These are phyloP conservation scores for Pseudodiploospora longispora DNA, from an alignment of 2,329 filamentous ascomycete genomes.

Conservation along the genomic window DNA sequence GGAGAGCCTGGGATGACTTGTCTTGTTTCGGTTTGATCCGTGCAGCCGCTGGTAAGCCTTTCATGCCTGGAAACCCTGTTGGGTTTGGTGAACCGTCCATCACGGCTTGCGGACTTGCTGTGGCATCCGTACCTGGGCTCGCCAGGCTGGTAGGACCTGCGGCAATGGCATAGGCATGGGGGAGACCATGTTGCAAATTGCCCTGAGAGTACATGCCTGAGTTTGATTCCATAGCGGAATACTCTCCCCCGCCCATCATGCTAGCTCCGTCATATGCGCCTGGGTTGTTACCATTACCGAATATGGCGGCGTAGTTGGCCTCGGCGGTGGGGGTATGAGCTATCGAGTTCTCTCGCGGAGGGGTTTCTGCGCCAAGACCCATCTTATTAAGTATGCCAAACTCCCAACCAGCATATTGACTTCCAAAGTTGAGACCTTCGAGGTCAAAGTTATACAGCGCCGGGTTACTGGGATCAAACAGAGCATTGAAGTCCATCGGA, in stretches of 20 bases:
- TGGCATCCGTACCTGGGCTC: conserved; percentile 57
- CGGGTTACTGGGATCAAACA: conserved; percentile 88
- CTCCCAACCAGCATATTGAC: conserved; percentile 90
- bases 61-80: conserved; percentile 19
- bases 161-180: conserved; percentile 58
- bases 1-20: conserved; percentile 38
- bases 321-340: conserved; percentile 31
- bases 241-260: conserved; percentile 44
- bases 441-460: conserved; percentile 94
- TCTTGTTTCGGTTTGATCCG: conserved; percentile 37
- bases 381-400: conserved; percentile 96
- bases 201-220: conserved; percentile 46
- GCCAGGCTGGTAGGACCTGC: conserved; percentile 54
- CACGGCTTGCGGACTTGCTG: conserved; percentile 50
- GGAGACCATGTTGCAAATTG: conserved; percentile 53
- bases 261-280: conserved; percentile 37
- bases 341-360: conserved; percentile 55
- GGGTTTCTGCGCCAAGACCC: conserved; percentile 67
- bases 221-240: conserved; percentile 42
- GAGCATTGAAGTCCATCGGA: conserved; percentile 44
- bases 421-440: conserved; percentile 80
- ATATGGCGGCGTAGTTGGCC: conserved; percentile 37
- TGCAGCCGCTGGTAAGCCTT: conserved; percentile 17
- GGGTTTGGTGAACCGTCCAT: conserved; percentile 46
- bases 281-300: conserved; percentile 42